Percentiles rank a stretch among this genome's conserved stretches.
These are phyloP conservation scores for Hansenula sp. DNA, from an alignment of 1,139 yeast genomes.

Conservation along the genomic window DNA sequence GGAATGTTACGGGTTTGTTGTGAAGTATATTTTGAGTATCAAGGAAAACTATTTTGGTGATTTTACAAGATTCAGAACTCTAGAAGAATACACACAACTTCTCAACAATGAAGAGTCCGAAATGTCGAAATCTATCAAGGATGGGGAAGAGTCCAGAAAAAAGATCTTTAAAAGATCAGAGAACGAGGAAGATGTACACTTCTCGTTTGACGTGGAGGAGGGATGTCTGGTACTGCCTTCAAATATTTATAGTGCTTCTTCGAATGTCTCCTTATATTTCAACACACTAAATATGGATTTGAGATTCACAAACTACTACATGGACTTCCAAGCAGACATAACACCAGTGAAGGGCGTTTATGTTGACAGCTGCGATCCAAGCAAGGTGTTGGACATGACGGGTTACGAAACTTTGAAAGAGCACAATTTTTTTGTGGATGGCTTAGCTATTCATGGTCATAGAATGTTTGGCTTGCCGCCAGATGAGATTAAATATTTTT, in stretches of 20 bases:
- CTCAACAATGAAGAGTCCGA: not conserved
- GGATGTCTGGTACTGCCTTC: conserved; percentile 75
- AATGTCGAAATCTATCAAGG: not conserved
- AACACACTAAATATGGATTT: conserved; percentile 71
- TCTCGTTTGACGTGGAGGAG: conserved; percentile 63
- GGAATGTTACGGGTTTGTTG: conserved; percentile 73
- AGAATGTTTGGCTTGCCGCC: conserved; percentile 94
- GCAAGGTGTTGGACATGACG: conserved; percentile 18
- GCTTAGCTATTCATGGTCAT: conserved; percentile 74
- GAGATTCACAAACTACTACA: conserved; percentile 85
- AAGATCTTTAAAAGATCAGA: conserved; percentile 45
- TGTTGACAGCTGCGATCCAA: conserved; percentile 28
- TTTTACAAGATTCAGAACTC: conserved; percentile 73
- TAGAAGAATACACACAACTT: conserved; percentile 64
- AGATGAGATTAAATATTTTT: conserved; percentile 77
- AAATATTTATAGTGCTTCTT: conserved; percentile 60
- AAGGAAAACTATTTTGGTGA: conserved; percentile 92
- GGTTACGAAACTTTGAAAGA: conserved; percentile 9
- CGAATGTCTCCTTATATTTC: conserved; percentile 62
- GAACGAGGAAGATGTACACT: conserved; percentile 74
- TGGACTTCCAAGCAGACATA: conserved; percentile 71
- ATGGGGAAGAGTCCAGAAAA: conserved; percentile 1
- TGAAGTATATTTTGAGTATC: conserved; percentile 71
- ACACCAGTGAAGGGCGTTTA: conserved; percentile 42
- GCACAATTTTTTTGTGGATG: conserved; percentile 52